Evolutionary conservation across 768 basidiomycete genomes (phyloP).

Genomic region (Coprinopsis sp.): DNA sequence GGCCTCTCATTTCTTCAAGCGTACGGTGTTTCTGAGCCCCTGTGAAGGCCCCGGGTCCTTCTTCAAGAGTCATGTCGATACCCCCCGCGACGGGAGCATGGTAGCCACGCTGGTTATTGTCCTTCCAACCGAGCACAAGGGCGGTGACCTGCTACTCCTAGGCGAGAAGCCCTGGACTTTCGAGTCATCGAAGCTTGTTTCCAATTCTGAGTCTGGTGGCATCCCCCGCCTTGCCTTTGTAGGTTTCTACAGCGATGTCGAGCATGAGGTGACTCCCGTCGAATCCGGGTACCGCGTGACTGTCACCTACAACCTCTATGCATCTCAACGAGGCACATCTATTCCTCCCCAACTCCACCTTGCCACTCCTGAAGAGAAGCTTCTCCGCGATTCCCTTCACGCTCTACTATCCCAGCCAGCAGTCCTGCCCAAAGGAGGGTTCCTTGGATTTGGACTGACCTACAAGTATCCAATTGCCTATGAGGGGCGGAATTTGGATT

Average conservation of each 20-base stretch:
- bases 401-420: conserved; percentile 21
- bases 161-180: conserved; percentile 31
- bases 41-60: conserved; percentile 35
- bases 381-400: conserved; percentile 17
- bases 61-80: conserved; percentile 49
- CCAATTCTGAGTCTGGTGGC: too few relatives aligned
- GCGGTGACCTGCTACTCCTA: conserved; percentile 39
- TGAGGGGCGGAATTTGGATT: conserved; percentile 7
- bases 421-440: conserved; percentile 28
- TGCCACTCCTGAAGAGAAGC: conserved; percentile 3
- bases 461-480: conserved; percentile 29
- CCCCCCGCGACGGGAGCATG: conserved; percentile 38
- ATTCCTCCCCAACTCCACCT: background rate
- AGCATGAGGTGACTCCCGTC: conserved; percentile 35
- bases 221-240: conserved; percentile 27
- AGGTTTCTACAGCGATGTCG: conserved; percentile 36
- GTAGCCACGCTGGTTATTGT: conserved; percentile 50
- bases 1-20: too few relatives aligned
- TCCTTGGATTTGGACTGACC: conserved; percentile 30
- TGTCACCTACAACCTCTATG: conserved; percentile 39
- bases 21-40: too few relatives aligned
- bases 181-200: conserved; percentile 27
- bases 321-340: conserved; percentile 9
- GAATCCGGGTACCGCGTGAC: conserved; percentile 35
- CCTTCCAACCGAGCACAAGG: conserved; percentile 43